phyloP scores from a whole-genome alignment of 2,329 filamentous ascomycete species.

The Claviceps spartinae region DNA sequence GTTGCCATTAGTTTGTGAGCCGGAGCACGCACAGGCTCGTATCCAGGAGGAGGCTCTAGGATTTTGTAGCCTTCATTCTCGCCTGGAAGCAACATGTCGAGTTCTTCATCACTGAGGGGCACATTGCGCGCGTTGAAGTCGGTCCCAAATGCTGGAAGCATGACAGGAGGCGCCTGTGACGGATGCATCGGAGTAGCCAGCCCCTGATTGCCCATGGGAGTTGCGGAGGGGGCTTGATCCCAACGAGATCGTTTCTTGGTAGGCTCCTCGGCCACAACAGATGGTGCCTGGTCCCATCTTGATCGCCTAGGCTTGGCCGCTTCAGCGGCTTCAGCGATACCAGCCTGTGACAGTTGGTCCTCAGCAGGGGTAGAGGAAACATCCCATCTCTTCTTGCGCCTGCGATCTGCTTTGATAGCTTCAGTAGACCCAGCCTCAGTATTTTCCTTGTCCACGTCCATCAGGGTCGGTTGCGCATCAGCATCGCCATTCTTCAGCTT shows the following conservation, averaged over 20 bases:
- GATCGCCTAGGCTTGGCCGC: conserved; percentile 60
- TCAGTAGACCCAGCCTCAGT: conserved; percentile 56
- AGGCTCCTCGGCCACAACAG: conserved; percentile 40
- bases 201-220: conserved; percentile 59
- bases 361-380: conserved; percentile 46
- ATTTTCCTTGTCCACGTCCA: conserved; percentile 60
- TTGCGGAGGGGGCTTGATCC: conserved; percentile 79
- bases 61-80: conserved; percentile 88
- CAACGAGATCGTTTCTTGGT: conserved; percentile 73
- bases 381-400: conserved; percentile 95
- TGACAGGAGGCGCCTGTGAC: conserved; percentile 37
- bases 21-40: conserved; percentile 68
- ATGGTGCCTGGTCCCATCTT: conserved; percentile 76
- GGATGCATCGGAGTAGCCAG: conserved; percentile 67
- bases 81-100: conserved; percentile 78
- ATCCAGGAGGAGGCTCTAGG: conserved; percentile 79
- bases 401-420: conserved; percentile 48
- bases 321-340: conserved; percentile 35
- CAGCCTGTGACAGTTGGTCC: conserved; percentile 34
- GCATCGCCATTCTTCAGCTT: conserved; percentile 48
- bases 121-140: conserved; percentile 65
- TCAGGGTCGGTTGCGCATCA: conserved; percentile 64
- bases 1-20: conserved; percentile 64
- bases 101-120: conserved; percentile 80
- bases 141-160: conserved; percentile 57